A percentile compares a stretch with the other conserved stretches of the same genome.
phyloP scores from a whole-genome alignment of 176 grass and related monocot species.

The Pontederia crassipes region DNA sequence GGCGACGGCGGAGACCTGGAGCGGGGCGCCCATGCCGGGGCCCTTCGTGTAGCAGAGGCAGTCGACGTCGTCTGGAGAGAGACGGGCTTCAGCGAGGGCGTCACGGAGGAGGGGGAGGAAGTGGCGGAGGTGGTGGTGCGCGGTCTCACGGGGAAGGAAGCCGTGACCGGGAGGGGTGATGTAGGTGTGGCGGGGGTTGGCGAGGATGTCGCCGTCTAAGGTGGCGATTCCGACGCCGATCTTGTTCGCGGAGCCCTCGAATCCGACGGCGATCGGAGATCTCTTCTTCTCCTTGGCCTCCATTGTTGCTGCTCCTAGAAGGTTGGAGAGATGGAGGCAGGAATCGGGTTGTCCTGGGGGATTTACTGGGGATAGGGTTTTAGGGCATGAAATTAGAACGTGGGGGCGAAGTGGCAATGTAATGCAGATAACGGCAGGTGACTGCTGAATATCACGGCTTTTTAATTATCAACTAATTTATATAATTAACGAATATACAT shows the following conservation, averaged over 20 bases:
- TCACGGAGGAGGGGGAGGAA: conserved; percentile 61
- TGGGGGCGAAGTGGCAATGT: too few relatives aligned
- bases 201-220: conserved; percentile 63
- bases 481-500: too few relatives aligned
- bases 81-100: conserved; percentile 29
- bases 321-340: not conserved
- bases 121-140: conserved; percentile 76
- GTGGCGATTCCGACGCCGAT: conserved; percentile 82
- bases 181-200: conserved; percentile 88
- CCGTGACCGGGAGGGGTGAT: conserved; percentile 86
- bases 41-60: conserved; percentile 93
- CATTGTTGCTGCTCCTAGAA: not conserved
- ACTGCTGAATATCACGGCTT: not conserved
- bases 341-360: not conserved
- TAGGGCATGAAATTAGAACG: not conserved
- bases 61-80: conserved; percentile 45
- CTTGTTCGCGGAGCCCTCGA: conserved; percentile 91
- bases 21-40: conserved; percentile 80
- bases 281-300: conserved; percentile 11
- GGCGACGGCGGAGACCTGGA: conserved; percentile 69
- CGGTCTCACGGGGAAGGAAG: conserved; percentile 84
- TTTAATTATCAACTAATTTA: not conserved
- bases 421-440: too few relatives aligned
- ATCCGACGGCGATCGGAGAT: conserved; percentile 45
- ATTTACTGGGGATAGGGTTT: not conserved